Conservation (phyloP, 2,329 filamentous ascomycete species). For the Ceratocystiopsis sp. region DNA sequence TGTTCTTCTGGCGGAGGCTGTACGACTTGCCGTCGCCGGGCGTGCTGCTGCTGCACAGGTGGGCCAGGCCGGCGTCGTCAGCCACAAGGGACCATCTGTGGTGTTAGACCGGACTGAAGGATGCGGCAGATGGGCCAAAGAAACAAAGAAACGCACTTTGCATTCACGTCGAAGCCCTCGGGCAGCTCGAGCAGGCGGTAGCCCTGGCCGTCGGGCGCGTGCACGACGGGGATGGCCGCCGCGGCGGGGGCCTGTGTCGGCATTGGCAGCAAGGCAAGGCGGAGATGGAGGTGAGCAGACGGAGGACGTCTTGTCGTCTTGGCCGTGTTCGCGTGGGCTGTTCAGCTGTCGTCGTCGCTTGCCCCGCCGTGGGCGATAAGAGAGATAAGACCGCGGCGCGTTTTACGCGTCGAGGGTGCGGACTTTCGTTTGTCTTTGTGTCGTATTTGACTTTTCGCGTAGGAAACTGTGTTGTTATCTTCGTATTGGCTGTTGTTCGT, state of each 20-base stretch:
- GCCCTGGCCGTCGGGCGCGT: conserved; percentile 28
- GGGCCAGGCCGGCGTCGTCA: conserved; percentile 32
- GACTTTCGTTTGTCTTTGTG: no score
- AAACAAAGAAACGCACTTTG: conserved; percentile 20
- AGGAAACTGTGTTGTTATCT: no score
- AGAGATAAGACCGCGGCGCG: no score
- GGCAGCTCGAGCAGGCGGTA: conserved; percentile 48
- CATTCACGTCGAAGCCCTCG: conserved; percentile 21
- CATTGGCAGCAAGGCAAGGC: conserved; percentile 14
- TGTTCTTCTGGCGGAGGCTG: conserved; percentile 47
- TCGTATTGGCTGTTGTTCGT: no score
- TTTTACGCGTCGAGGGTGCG: no score
- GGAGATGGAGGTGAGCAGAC: not conserved
- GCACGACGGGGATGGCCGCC: conserved; percentile 32
- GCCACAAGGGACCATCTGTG: conserved; percentile 18
- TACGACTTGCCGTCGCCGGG: conserved; percentile 31
- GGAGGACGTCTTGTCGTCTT: no score
- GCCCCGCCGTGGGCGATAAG: no score
- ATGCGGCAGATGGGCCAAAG: not conserved
- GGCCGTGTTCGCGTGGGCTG: not conserved
- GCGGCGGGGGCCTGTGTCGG: conserved; percentile 23
- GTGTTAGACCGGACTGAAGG: not conserved
- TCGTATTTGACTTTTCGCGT: no score
- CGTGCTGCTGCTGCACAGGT: conserved; percentile 19
- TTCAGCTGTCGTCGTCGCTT: no score